Evolutionary conservation across 2,329 filamentous ascomycete species (phyloP), one percentile per base, ranked within the genome.

Genomic region (Aspergillus sp.): DNA sequence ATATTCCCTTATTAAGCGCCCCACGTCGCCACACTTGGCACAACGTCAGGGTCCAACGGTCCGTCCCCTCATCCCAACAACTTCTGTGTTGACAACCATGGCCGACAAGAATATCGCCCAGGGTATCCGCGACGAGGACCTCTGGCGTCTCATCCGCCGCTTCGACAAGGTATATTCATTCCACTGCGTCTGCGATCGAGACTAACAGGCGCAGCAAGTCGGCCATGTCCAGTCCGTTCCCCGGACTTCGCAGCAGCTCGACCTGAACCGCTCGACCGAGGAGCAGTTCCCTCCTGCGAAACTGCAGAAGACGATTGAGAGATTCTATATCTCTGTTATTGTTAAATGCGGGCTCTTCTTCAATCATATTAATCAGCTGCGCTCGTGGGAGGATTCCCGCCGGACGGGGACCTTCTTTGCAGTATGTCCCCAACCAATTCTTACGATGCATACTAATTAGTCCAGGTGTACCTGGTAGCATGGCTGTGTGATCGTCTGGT

Each of bases 201-300:
- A 27, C 19, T 57, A 12, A 49, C 30, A 7, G 37, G 40, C 33
- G 27, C 51, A 82, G 83, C 83, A 86, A 83, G 84, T 86, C 72
- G 86, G 86, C 69, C 83, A 86, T 75, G 89, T 95, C 65, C 91
- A 89, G 70, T 85, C 88, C 27, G 84, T 54, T 11, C 87, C 19
- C 74, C 80, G 1, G 72, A 80, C 46, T 2, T 71, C 83, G 3
- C 80, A 83, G 1, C 82, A 88, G 2, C 88, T 87, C 3, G 91
- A 96, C 70, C 81, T 96, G 57, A 91, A 92, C 65, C 88, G 91
- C 54, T 87, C 89, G 4, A 88, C 92, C 20, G 86, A 93, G 54
- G 90, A 95, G 62, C 88, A 91, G 53, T 95, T 95, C 70, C 90
- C 89, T 0, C 90, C 91, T 0, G 90, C 95, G 67, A 95, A 95